These are phyloP conservation scores for Rhodomyrtus psidioides DNA, from an alignment of 441 rosid species.

Conservation along the genomic window DNA sequence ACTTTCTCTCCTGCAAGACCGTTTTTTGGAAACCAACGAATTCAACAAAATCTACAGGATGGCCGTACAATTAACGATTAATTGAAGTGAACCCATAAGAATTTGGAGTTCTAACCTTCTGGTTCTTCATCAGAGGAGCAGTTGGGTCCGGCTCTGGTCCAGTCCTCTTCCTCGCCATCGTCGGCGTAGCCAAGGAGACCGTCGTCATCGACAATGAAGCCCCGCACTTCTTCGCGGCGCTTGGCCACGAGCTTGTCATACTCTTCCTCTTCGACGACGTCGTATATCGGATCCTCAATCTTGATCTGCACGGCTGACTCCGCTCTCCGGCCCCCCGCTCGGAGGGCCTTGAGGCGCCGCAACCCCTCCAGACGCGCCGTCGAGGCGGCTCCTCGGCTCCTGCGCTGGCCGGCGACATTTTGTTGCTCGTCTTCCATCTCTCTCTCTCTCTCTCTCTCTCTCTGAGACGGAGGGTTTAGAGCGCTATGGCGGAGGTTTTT, in stretches of 20 bases:
- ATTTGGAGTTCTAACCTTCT: slow-evolving; percentile 31
- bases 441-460: background rate
- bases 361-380: slow-evolving; percentile 49
- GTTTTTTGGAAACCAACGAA: background rate
- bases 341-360: slow-evolving; percentile 62
- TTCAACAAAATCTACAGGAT: background rate
- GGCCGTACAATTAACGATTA: background rate
- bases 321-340: slow-evolving; percentile 60
- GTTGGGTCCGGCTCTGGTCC: slow-evolving; percentile 47
- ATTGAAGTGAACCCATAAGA: background rate
- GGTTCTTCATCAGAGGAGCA: slow-evolving; percentile 60
- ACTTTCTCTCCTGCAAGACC: slow-evolving; percentile 15
- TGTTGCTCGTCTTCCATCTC: slow-evolving; percentile 43
- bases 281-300: slow-evolving; percentile 66
- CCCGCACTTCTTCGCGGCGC: slow-evolving; percentile 66
- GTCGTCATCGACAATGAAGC: slow-evolving; percentile 72
- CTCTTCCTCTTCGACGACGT: slow-evolving; percentile 72
- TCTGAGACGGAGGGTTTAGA: background rate
- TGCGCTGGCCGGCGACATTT: slow-evolving; percentile 23
- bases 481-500: background rate
- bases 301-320: slow-evolving; percentile 51
- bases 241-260: slow-evolving; percentile 62
- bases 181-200: slow-evolving; percentile 70
- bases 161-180: slow-evolving; percentile 90
- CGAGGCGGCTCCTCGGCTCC: slow-evolving; percentile 51